Conservation (phyloP, 805 yeast genomes). For the Candida khao-thaluensis region DNA sequence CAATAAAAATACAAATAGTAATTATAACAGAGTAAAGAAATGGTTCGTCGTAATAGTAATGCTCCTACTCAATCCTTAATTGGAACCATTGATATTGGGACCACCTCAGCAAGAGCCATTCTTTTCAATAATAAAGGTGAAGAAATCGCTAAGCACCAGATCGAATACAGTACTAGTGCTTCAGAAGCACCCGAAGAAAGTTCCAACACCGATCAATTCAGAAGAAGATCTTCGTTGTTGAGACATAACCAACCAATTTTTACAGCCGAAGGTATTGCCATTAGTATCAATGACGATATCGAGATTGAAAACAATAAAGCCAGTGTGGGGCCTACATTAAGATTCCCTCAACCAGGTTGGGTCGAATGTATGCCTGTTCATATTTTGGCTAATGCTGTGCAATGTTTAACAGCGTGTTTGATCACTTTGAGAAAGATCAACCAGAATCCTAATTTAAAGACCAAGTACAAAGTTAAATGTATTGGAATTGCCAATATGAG, state of each 20-base stretch:
- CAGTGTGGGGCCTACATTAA: constrained; percentile 62
- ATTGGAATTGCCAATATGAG: constrained; percentile 95
- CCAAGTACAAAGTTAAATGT: constrained; percentile 63
- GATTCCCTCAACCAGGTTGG: constrained; percentile 87
- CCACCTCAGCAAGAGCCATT: constrained; percentile 88
- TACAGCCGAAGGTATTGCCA: constrained; percentile 73
- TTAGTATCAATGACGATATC: constrained; percentile 54
- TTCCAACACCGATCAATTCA: constrained; percentile 43
- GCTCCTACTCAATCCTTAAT: constrained; percentile 45
- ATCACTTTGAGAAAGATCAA: constrained; percentile 57
- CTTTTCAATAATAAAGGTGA: constrained; percentile 69
- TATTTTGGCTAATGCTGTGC: constrained; percentile 74
- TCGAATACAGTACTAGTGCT: constrained; percentile 81
- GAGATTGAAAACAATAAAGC: constrained; percentile 61
- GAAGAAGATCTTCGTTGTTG: constrained; percentile 42
- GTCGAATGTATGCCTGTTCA: constrained; percentile 89
- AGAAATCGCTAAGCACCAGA: constrained; percentile 86
- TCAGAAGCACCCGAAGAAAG: constrained; percentile 47
- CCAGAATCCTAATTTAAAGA: constrained; percentile 46
- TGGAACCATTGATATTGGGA: constrained; percentile 85
- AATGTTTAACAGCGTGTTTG: constrained; percentile 71
- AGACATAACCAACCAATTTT: constrained; percentile 58
- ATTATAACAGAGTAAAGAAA: no score
- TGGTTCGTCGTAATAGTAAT: constrained; percentile 44
- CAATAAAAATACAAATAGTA: no score